Base-by-base conservation (phyloP, 192 early-diverging fungal genomes). In the Tieghemiomyces parasiticus region DNA sequence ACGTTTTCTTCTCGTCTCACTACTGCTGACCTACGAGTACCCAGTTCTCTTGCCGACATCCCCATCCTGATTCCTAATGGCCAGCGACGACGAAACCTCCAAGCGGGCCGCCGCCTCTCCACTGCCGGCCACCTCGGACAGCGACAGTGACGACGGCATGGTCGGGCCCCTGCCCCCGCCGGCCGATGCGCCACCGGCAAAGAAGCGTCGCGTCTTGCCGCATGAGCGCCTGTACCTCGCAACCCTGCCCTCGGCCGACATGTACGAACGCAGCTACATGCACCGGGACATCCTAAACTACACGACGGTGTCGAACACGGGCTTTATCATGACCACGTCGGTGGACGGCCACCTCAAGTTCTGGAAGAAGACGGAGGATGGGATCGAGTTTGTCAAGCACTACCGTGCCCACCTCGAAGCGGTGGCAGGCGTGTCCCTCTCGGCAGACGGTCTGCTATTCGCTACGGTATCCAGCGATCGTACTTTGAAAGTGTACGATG, bases 341-440 rank as follows among this genome's bases (percentile, higher is more conserved):
- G 74, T 85, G 0, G 93, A 99, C 70, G 96, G 96, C 1, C 94
- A 95, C 62, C 81, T 99, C 16, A 99, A 99, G 70, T 99, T 97
- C 59, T 99, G 96, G 96, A 97, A 99, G 67, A 97, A 95, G 74
- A 82, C 86, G 22, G 79, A 74, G 4, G 74, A 74, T 35, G 96
- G 94, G 14, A 87, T 99, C 46, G 96, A 99, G 70, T 99, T 99
- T 78, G 94, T 96, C 34, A 99, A 99, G 72, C 93, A 95, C 66
- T 99, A 88, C 67, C 76, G 90, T 6, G 81, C 93, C 0, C 94
- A 97, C 70, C 51, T 95, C 12, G 69, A 74, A 4, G 71, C 74
- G 29, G 76, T 83, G 24, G 62, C 65, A 38, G 78, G 81, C 9
- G 73, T 81, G 25, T 69, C 72, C 34, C 65, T 81, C 10, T 89